phyloP scores from a whole-genome alignment of 345 rosid species.

The Pugionium cornutum region DNA sequence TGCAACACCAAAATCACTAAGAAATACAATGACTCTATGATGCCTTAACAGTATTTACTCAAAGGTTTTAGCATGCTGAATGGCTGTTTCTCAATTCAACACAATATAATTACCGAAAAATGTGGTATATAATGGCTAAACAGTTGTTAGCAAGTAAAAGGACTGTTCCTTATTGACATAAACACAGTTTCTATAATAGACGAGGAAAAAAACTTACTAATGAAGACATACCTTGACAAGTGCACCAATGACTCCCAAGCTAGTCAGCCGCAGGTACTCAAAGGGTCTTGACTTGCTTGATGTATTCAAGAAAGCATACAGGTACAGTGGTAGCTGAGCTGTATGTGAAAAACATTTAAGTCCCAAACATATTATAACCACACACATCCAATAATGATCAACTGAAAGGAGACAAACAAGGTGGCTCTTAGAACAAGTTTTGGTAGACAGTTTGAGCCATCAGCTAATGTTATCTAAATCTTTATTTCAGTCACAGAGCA shows the following conservation, averaged over 20 bases:
- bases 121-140: constrained; percentile 7
- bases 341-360: constrained; percentile 29
- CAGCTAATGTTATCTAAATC: constrained; percentile 15
- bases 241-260: constrained; percentile 66
- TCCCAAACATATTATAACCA: not conserved
- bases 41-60: constrained; percentile 19
- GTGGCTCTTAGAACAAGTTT: constrained; percentile 1
- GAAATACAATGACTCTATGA: constrained; percentile 1
- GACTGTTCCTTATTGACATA: constrained; percentile 10
- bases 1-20: constrained; percentile 10
- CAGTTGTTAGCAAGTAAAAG: constrained; percentile 12
- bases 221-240: constrained; percentile 54
- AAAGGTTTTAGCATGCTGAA: constrained; percentile 16
- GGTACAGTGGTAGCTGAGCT: constrained; percentile 53
- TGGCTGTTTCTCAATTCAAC: constrained; percentile 23
- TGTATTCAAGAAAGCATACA: constrained; percentile 51
- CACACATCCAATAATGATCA: constrained; percentile 12
- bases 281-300: constrained; percentile 39
- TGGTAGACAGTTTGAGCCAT: not conserved
- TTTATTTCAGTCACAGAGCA: not conserved
- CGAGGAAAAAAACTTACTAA: not conserved
- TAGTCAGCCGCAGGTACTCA: constrained; percentile 54
- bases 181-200: constrained; percentile 8
- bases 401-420: constrained; percentile 14
- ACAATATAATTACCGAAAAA: constrained; percentile 10